Base-by-base conservation (phyloP, 2,329 filamentous ascomycete species). In the Ploettnerulaceae sp. region DNA sequence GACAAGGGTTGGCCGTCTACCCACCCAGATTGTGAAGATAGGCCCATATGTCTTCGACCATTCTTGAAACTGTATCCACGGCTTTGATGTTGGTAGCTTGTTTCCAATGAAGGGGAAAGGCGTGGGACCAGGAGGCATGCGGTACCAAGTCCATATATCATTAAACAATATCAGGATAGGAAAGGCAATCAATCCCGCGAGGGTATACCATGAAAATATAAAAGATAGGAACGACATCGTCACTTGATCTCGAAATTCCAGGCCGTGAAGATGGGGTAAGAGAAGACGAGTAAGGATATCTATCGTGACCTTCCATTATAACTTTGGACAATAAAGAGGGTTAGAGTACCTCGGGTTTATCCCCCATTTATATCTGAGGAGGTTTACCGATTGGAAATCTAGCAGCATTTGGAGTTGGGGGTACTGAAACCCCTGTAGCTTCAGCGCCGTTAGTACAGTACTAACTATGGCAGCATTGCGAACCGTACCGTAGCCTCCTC, bases 1-100 rank as follows among this genome's bases (percentile, higher is more conserved):
- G 41, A 73, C 61, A 4, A 74, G 49, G 0, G 69, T 71, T 2
- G 70, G 69, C 8, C 63, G 66, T n/a, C 69, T 62, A 0, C 70
- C 70, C 20, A 72, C 67, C 70, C 70, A 72, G 49, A 73, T 64
- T 2, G 71, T 73, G 57, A 69, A 72, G 38, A 73, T 71, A 3
- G 69, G 68, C 0, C 71, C 71, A 50, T 73, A 73, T 18, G 32
- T 56, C 35, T 66, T 63, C 7, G 67, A 67, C 70, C 69, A 72
- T 45, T 67, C 56, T 51, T 71, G 60, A 57, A 73, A 68, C 42
- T 66, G 61, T 7, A 69, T 47, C 67, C 66, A 70, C 15, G 65
- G 64, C 45, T 62, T 57, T 8, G 48, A 49, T 11, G 49, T 55
- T 24, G 55, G 64, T 40, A 69, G 57, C 28, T 63, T 66, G 56